Percentiles rank a stretch among this genome's conserved stretches.
These are phyloP conservation scores for Angophora floribunda DNA, from an alignment of 345 rosid species.

Conservation along the genomic window DNA sequence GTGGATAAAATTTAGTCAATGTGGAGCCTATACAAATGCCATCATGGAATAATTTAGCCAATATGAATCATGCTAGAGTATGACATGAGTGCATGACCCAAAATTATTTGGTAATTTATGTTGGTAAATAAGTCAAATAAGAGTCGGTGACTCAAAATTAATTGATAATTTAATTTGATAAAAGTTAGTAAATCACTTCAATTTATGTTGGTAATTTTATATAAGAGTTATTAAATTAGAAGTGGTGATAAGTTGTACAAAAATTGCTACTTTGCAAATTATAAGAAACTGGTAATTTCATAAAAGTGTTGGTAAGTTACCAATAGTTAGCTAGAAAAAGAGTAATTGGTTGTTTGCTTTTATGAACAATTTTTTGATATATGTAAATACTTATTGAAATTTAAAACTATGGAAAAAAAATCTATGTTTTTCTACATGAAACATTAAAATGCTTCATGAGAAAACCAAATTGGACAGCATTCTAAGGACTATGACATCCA, in stretches of 20 bases:
- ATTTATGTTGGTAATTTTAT: neutral
- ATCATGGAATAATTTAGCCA: neutral
- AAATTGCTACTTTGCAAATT: neutral
- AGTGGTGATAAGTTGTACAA: neutral
- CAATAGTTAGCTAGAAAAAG: neutral
- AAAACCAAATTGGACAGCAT: neutral
- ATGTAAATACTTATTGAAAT: neutral
- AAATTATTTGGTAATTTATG: neutral
- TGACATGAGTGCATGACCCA: neutral
- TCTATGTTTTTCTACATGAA: neutral
- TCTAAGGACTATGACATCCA: neutral
- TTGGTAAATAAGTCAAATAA: neutral
- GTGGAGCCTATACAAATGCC: neutral
- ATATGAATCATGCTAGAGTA: neutral
- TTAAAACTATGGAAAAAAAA: neutral
- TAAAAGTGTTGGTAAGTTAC: neutral
- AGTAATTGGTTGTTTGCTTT: neutral
- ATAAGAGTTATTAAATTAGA: neutral
- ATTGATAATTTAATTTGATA: neutral
- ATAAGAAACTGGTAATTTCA: neutral
- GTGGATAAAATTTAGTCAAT: neutral
- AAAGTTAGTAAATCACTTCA: neutral
- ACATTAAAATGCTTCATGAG: neutral
- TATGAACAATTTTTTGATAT: neutral
- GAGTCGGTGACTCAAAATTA: neutral